Conservation (phyloP, 2,329 filamentous ascomycete species). For the Epichloe glyceriae region DNA sequence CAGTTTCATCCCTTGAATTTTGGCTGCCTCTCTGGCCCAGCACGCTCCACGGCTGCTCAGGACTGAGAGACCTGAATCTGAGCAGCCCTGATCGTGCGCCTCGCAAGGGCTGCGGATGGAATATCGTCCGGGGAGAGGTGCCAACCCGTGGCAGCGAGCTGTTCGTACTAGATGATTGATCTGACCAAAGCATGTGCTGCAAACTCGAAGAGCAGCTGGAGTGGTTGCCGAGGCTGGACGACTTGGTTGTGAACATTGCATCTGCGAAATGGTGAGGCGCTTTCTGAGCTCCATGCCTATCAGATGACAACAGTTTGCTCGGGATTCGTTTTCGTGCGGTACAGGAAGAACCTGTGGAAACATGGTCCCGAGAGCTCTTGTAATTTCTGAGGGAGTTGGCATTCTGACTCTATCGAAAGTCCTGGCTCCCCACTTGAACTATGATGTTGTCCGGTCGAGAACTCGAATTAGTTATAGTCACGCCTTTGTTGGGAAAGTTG, state of each 20-base stretch:
- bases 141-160: slow-evolving; percentile 2
- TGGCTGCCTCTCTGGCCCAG: slow-evolving; percentile 1
- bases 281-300: background rate
- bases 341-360: background rate
- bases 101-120: slow-evolving; percentile 15
- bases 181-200: slow-evolving; percentile 2
- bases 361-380: background rate
- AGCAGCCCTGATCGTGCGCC: slow-evolving; percentile 2
- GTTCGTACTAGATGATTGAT: slow-evolving; percentile 6
- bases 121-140: slow-evolving; percentile 1
- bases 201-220: slow-evolving; percentile 4
- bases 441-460: slow-evolving; percentile 8
- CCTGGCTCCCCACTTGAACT: slow-evolving; percentile 17
- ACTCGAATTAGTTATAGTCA: background rate
- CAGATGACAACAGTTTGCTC: background rate
- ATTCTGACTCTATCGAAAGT: slow-evolving; percentile 17
- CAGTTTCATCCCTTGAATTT: background rate
- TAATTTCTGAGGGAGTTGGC: slow-evolving; percentile 6
- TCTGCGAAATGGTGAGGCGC: background rate
- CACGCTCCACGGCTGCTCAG: slow-evolving; percentile 1
- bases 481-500: background rate
- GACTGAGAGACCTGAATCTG: background rate
- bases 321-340: background rate
- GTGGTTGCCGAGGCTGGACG: slow-evolving; percentile 4
- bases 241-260: background rate